Evolutionary conservation across 805 yeast genomes (phyloP).

Genomic region (Monosporozyma siamensis): DNA sequence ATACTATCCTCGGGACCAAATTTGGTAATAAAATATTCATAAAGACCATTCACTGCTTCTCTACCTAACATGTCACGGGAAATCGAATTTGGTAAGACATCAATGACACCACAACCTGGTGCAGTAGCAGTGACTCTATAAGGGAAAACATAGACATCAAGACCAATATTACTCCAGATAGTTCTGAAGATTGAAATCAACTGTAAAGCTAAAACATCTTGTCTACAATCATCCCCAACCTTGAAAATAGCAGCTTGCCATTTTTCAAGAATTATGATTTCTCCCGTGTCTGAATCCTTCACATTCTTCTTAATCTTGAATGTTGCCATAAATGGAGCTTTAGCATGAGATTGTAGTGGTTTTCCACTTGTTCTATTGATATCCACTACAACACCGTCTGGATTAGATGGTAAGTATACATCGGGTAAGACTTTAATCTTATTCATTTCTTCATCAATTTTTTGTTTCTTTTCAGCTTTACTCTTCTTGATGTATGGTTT

Average conservation of each 20-base stretch:
- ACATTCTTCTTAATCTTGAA: constrained; percentile 67
- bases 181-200: constrained; percentile 84
- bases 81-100: constrained; percentile 88
- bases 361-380: constrained; percentile 86
- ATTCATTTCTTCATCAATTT: constrained; percentile 94
- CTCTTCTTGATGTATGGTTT: constrained; percentile 90
- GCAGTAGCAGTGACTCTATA: constrained; percentile 96
- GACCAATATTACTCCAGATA: constrained; percentile 79
- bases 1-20: constrained; percentile 91
- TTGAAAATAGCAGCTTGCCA: constrained; percentile 97
- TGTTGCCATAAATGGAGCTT: constrained; percentile 97
- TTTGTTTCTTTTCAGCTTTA: constrained; percentile 91
- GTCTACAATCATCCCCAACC: constrained; percentile 98
- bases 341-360: constrained; percentile 96
- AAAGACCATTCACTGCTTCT: constrained; percentile 95
- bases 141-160: constrained; percentile 88
- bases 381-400: constrained; percentile 89
- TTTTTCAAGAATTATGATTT: constrained; percentile 41
- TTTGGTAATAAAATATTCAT: constrained; percentile 83
- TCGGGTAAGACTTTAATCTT: constrained; percentile 63
- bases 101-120: constrained; percentile 98
- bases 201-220: constrained; percentile 90
- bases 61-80: constrained; percentile 98
- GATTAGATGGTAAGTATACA: constrained; percentile 91
- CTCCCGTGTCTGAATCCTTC: constrained; percentile 32